Conservation (phyloP, 768 basidiomycete genomes). For the Glaciozyma antarctica region DNA sequence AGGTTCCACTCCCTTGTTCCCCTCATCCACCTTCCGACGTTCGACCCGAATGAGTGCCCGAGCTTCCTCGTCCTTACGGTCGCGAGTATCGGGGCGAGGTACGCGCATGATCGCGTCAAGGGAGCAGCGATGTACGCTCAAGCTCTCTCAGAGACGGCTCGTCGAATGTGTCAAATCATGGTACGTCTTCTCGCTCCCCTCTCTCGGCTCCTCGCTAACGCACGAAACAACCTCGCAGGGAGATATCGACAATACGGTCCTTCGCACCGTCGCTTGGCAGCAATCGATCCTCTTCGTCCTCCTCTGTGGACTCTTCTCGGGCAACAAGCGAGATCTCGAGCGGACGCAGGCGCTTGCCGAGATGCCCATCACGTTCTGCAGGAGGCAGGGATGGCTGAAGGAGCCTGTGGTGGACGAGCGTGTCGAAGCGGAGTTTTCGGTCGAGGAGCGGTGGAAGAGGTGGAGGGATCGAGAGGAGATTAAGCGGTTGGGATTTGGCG, state of each 20-base stretch:
- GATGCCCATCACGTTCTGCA: constrained; percentile 26
- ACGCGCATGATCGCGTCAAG: constrained; percentile 22
- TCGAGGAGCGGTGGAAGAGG: constrained; percentile 28
- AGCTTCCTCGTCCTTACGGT: constrained; percentile 26
- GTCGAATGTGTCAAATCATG: constrained; percentile 22
- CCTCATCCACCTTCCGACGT: constrained; percentile 25
- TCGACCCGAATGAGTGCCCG: constrained; percentile 28
- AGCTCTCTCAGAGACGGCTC: constrained; percentile 17
- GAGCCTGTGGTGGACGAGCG: constrained; percentile 10
- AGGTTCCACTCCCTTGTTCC: constrained; percentile 20
- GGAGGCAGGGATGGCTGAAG: constrained; percentile 26
- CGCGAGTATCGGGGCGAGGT: constrained; percentile 26
- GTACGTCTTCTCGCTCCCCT: background rate
- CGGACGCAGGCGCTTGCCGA: constrained; percentile 20
- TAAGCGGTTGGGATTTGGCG: constrained; percentile 20
- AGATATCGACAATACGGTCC: constrained; percentile 24
- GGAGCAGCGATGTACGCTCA: constrained; percentile 27
- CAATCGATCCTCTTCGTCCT: constrained; percentile 20
- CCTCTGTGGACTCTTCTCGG: constrained; percentile 25
- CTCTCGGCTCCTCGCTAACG: background rate
- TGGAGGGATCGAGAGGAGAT: constrained; percentile 30
- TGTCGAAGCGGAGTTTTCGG: constrained; percentile 5
- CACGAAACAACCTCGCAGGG: constrained; percentile 5
- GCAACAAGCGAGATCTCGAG: constrained; percentile 31
- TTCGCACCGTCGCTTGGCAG: constrained; percentile 29